These are phyloP conservation scores for Pseudognaphalium luteoalbum DNA, from an alignment of 129 eudicot species.

Conservation along the genomic window DNA sequence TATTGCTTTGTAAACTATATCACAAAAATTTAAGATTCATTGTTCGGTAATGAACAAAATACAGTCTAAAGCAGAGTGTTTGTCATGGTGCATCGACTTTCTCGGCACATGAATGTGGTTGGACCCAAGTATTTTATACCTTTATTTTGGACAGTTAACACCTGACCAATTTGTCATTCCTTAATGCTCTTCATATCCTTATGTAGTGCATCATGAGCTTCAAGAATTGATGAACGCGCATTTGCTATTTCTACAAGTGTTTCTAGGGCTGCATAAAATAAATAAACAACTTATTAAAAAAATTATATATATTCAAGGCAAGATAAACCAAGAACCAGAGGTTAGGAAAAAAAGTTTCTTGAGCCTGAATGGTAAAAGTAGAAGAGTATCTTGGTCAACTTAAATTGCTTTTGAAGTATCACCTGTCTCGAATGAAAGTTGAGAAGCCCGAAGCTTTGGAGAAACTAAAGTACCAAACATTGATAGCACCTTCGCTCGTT, in stretches of 20 bases:
- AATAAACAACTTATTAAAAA: not conserved
- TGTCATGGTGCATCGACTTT: not conserved
- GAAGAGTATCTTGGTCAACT: not conserved
- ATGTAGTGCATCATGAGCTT: constrained; percentile 54
- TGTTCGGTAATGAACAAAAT: not conserved
- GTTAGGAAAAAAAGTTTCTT: no score
- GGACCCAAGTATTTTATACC: constrained; percentile 10
- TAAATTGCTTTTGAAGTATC: constrained; percentile 1
- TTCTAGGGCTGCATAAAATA: constrained; percentile 65
- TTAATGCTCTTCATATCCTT: constrained; percentile 40
- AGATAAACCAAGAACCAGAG: not conserved
- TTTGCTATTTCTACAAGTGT: constrained; percentile 77
- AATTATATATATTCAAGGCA: not conserved
- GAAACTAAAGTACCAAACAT: constrained; percentile 84
- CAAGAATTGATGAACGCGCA: constrained; percentile 57
- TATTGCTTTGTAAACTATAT: not conserved
- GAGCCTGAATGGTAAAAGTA: no score
- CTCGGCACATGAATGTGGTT: not conserved
- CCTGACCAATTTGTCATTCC: constrained; percentile 17
- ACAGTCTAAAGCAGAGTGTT: not conserved
- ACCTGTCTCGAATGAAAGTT: constrained; percentile 92
- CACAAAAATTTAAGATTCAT: constrained; percentile 10
- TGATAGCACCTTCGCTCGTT: constrained; percentile 69
- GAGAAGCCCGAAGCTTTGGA: constrained; percentile 88
- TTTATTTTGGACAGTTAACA: constrained; percentile 22